Evolutionary conservation across 2,329 filamentous ascomycete species (phyloP).

Genomic region (Botrytis fabae): DNA sequence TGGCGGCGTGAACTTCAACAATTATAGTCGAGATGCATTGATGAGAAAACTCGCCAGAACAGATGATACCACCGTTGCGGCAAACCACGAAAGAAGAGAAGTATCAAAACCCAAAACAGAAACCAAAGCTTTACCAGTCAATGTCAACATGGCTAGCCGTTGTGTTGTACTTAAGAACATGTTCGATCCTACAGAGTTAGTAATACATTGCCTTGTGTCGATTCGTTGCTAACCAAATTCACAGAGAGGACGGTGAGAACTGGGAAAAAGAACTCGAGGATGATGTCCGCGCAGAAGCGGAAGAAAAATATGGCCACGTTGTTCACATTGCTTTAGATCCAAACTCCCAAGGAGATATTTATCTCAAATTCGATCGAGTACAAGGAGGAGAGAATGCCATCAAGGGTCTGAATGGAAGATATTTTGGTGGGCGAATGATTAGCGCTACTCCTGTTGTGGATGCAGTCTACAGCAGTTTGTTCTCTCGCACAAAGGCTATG

Average conservation of each 20-base stretch:
- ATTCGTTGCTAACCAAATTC: constrained; percentile 40
- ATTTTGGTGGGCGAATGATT: constrained; percentile 90
- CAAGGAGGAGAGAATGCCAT: constrained; percentile 96
- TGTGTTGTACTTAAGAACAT: constrained; percentile 95
- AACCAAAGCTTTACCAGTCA: constrained; percentile 74
- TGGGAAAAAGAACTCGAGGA: constrained; percentile 95
- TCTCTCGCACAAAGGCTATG: constrained; percentile 81
- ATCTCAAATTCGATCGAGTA: constrained; percentile 96
- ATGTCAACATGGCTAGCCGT: constrained; percentile 87
- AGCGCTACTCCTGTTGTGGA: constrained; percentile 95
- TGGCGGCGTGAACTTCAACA: constrained; percentile 98
- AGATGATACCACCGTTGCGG: constrained; percentile 68
- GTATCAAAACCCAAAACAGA: constrained; percentile 77
- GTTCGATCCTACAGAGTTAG: constrained; percentile 90
- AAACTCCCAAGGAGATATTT: constrained; percentile 93
- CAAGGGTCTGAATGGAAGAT: constrained; percentile 94
- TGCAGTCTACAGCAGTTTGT: constrained; percentile 97
- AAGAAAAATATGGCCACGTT: constrained; percentile 93
- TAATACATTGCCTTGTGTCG: constrained; percentile 35
- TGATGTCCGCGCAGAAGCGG: constrained; percentile 89
- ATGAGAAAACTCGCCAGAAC: constrained; percentile 98
- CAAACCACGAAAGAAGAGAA: constrained; percentile 66
- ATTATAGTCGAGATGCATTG: constrained; percentile 96
- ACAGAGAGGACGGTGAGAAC: constrained; percentile 77
- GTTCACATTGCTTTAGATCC: constrained; percentile 95